Evolutionary conservation across 768 basidiomycete species (phyloP).

Genomic region (Lactarius indigo): DNA sequence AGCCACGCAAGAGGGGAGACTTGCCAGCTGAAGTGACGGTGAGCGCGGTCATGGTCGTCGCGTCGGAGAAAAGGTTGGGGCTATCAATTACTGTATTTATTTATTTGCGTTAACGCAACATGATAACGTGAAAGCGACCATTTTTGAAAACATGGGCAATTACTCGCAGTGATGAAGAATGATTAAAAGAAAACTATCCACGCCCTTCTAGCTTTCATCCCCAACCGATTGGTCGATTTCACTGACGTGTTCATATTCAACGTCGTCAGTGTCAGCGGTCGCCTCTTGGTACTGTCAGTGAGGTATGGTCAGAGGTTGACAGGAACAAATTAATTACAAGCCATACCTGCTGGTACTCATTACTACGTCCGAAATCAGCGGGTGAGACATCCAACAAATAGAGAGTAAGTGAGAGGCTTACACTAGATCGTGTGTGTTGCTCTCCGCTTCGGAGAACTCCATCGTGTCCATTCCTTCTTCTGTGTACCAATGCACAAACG

Average conservation of each 20-base stretch:
- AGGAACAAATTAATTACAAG: neutral
- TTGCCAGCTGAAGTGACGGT: conserved; percentile 49
- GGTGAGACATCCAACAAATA: conserved; percentile 17
- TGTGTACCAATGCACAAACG: conserved; percentile 90
- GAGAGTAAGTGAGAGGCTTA: conserved; percentile 38
- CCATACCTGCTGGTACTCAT: conserved; percentile 84
- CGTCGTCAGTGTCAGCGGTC: conserved; percentile 21
- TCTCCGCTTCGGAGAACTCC: conserved; percentile 88
- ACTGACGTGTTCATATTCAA: conserved; percentile 14
- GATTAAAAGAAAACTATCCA: neutral
- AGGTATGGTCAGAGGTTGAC: neutral
- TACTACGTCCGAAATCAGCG: conserved; percentile 38
- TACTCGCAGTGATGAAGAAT: neutral
- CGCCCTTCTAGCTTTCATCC: neutral
- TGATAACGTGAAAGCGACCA: too few species aligned
- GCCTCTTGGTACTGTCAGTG: conserved; percentile 25
- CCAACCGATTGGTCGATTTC: conserved; percentile 11
- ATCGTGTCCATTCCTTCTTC: conserved; percentile 88
- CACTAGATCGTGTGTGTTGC: conserved; percentile 77
- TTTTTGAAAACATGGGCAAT: neutral
- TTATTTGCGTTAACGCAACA: neutral
- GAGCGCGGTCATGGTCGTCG: conserved; percentile 43
- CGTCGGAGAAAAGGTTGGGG: neutral
- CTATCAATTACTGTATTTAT: conserved; percentile 11
- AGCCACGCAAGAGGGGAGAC: conserved; percentile 44